phyloP scores from a whole-genome alignment of 257 asterid species.

The Solanum sejunctum region DNA sequence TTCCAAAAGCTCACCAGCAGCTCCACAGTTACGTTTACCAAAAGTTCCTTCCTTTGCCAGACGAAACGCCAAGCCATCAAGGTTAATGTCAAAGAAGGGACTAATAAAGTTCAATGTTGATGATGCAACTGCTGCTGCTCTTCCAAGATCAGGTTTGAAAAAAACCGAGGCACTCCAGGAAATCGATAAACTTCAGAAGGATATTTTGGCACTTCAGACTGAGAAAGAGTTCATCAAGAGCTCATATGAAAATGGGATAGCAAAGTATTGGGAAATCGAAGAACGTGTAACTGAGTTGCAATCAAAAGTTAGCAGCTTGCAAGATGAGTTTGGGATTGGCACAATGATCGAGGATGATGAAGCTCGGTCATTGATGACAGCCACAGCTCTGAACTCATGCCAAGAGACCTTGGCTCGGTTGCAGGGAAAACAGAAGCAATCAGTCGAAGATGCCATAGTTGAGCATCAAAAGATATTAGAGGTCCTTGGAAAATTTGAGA shows the following conservation, averaged over 20 bases:
- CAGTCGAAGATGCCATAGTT: conserved; percentile 11
- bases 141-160: conserved; percentile 19
- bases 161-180: conserved; percentile 26
- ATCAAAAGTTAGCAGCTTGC: conserved; percentile 24
- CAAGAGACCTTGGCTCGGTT: conserved; percentile 19
- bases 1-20: conserved; percentile 7
- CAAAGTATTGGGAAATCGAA: conserved; percentile 30
- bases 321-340: conserved; percentile 38
- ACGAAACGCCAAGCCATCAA: conserved; percentile 15
- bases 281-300: conserved; percentile 25
- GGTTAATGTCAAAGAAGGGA: conserved; percentile 33
- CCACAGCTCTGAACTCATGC: conserved; percentile 34
- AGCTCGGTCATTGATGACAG: conserved; percentile 30
- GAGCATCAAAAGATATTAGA: conserved; percentile 20
- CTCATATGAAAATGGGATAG: conserved; percentile 23
- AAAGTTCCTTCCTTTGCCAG: background rate
- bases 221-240: conserved; percentile 32
- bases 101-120: conserved; percentile 9
- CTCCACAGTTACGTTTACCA: conserved; percentile 17
- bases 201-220: conserved; percentile 30
- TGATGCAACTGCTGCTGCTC: background rate
- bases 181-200: conserved; percentile 33
- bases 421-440: conserved; percentile 15
- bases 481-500: conserved; percentile 13
- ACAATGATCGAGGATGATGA: conserved; percentile 33